A percentile compares a stretch with the other conserved stretches of the same genome.
phyloP scores from a whole-genome alignment of 306 rosid genomes.

The Fragaria ananassa region DNA sequence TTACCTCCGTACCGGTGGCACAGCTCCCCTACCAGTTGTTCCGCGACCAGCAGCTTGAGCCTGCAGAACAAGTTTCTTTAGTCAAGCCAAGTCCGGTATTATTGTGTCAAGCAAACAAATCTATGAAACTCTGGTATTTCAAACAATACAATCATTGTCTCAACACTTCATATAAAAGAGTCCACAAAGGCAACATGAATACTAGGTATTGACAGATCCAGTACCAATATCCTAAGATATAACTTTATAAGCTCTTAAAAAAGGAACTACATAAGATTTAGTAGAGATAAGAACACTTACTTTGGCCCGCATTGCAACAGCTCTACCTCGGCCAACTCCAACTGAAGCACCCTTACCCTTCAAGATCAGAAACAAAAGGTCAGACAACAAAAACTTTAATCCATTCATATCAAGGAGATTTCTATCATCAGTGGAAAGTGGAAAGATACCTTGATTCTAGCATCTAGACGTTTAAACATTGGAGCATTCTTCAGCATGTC shows the following conservation, averaged over 20 bases:
- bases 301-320: conserved; percentile 97
- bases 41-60: conserved; percentile 99
- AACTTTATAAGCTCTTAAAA: neutral
- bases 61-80: conserved; percentile 31
- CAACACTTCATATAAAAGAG: neutral
- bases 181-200: neutral
- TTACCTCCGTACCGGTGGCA: conserved; percentile 87
- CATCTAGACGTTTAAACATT: conserved; percentile 97
- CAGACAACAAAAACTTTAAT: conserved; percentile 6
- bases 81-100: conserved; percentile 12
- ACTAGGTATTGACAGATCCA: neutral
- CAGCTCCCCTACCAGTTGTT: conserved; percentile 79
- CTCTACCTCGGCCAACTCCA: conserved; percentile 98
- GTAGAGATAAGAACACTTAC: conserved; percentile 32
- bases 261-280: neutral
- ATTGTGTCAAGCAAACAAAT: neutral
- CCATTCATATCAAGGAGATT: neutral
- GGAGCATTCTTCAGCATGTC: conserved; percentile 99
- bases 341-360: conserved; percentile 99
- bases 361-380: conserved; percentile 30
- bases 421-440: neutral
- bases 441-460: conserved; percentile 76
- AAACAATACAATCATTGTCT: neutral
- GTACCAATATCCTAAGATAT: neutral
- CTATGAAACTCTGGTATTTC: neutral